Evolutionary conservation across 2,329 filamentous ascomycete genomes (phyloP).

Genomic region (Phialophora chinensis): DNA sequence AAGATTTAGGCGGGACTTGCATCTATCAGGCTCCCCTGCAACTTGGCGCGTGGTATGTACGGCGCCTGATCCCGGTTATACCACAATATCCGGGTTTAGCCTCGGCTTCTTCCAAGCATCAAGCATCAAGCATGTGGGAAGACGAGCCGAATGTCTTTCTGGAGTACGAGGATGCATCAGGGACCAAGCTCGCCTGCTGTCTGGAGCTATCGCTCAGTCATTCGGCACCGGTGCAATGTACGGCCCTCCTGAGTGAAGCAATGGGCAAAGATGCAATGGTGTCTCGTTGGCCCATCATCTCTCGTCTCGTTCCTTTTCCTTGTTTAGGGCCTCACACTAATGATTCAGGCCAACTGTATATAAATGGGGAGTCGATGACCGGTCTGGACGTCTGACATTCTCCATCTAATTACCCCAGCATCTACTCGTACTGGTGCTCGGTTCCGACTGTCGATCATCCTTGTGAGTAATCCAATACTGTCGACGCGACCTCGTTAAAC

Average conservation of each 20-base stretch:
- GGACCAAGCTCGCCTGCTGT: too few species aligned
- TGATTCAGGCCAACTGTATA: too few species aligned
- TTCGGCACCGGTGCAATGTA: too few species aligned
- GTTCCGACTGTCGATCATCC: background rate
- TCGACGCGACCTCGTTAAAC: background rate
- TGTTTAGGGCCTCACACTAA: too few species aligned
- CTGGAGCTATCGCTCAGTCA: too few species aligned
- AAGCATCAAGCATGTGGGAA: background rate
- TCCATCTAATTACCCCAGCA: background rate
- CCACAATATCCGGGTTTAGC: background rate
- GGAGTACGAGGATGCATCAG: too few species aligned
- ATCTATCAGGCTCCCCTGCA: too few species aligned
- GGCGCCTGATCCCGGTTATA: too few species aligned
- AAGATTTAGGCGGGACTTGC: too few species aligned
- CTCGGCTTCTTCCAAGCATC: background rate
- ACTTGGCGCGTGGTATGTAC: too few species aligned
- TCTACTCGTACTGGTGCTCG: background rate
- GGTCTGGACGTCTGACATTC: background rate
- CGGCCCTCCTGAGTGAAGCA: background rate
- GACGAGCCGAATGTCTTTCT: background rate
- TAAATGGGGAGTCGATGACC: background rate
- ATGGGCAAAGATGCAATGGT: background rate
- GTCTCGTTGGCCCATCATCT: background rate
- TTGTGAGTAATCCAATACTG: background rate
- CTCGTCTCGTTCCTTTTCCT: too few species aligned